These are phyloP conservation scores for Cucurbita ficifolia DNA, from an alignment of 306 rosid genomes.

Conservation along the genomic window DNA sequence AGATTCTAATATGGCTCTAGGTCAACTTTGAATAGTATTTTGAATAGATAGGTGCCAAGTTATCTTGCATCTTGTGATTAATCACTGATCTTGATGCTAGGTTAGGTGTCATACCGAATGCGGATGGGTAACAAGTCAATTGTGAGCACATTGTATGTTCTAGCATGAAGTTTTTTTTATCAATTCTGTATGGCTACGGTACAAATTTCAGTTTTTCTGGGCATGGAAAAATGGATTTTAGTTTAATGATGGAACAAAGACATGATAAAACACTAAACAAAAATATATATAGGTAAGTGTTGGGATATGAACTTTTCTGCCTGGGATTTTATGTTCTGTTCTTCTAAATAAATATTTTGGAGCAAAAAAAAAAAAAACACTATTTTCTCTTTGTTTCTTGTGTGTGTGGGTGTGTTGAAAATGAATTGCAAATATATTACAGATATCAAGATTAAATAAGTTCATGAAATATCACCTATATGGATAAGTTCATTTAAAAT, in stretches of 20 bases:
- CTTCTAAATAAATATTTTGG: too few relatives aligned
- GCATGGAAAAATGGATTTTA: not conserved
- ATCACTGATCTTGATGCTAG: not conserved
- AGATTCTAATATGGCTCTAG: not conserved
- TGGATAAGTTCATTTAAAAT: not conserved
- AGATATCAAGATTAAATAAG: not conserved
- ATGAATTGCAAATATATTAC: too few relatives aligned
- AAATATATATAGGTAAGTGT: not conserved
- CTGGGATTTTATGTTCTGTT: not conserved
- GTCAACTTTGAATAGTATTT: not conserved
- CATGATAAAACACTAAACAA: not conserved
- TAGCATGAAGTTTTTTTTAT: not conserved
- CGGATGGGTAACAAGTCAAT: not conserved
- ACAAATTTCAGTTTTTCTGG: not conserved
- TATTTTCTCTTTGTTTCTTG: too few relatives aligned
- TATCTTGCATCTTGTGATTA: not conserved
- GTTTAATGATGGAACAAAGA: not conserved
- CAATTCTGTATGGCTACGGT: not conserved
- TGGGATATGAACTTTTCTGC: not conserved
- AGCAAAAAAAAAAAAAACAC: too few relatives aligned
- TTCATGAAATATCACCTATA: not conserved
- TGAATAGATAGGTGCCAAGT: not conserved
- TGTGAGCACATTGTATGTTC: not conserved
- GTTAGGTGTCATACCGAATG: not conserved
- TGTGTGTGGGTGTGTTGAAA: too few relatives aligned